These are phyloP conservation scores for Wickerhamomyces bisporus DNA, from an alignment of 805 yeast species.

Conservation along the genomic window DNA sequence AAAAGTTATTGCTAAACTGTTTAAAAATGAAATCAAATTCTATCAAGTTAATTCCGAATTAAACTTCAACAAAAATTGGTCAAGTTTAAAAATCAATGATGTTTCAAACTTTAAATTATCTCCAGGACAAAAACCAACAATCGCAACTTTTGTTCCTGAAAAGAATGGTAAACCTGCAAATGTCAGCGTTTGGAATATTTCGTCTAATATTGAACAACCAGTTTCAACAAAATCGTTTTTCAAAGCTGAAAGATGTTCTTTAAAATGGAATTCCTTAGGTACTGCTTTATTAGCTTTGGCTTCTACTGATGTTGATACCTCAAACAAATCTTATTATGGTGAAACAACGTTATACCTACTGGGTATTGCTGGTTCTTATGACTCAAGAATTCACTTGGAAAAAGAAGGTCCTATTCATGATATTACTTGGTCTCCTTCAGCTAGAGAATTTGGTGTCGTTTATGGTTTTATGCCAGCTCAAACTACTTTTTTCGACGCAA, in stretches of 20 bases:
- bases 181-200: slow-evolving; percentile 73
- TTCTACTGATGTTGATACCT: slow-evolving; percentile 90
- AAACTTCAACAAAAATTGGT: slow-evolving; percentile 48
- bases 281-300: slow-evolving; percentile 92
- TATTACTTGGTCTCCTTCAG: slow-evolving; percentile 94
- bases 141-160: slow-evolving; percentile 89
- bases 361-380: slow-evolving; percentile 90
- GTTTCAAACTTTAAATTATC: slow-evolving; percentile 62
- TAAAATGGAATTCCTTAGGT: slow-evolving; percentile 92
- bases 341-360: slow-evolving; percentile 87
- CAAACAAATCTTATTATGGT: slow-evolving; percentile 94
- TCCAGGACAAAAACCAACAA: slow-evolving; percentile 84
- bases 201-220: slow-evolving; percentile 56
- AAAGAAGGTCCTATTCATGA: slow-evolving; percentile 98
- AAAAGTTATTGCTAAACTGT: slow-evolving; percentile 56
- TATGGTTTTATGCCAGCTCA: slow-evolving; percentile 98
- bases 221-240: slow-evolving; percentile 84
- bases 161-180: slow-evolving; percentile 83
- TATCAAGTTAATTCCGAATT: slow-evolving; percentile 45
- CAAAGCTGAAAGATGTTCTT: slow-evolving; percentile 90
- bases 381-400: slow-evolving; percentile 79
- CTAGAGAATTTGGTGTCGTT: slow-evolving; percentile 94
- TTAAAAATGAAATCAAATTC: slow-evolving; percentile 61
- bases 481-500: slow-evolving; percentile 88
- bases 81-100: slow-evolving; percentile 51